Base-by-base conservation (phyloP, 2,329 filamentous ascomycete genomes). In the Chalaropsis thielavioides region DNA sequence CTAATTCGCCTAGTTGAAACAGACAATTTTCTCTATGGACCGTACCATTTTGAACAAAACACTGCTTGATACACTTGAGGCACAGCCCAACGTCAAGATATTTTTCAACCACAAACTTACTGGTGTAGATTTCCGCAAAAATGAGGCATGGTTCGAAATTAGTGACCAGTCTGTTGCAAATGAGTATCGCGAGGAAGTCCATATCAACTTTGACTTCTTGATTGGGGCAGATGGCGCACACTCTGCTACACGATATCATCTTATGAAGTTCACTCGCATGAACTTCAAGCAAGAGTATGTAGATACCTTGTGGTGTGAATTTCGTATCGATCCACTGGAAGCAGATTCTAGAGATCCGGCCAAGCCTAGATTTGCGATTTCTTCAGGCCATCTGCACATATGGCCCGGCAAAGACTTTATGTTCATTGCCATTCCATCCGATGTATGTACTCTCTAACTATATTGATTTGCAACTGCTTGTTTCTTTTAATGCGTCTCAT, bases 261-360 rank as follows among this genome's bases (percentile, higher is more conserved):
- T 99, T 76, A 99, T 99, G 92, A 97, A 97, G 76, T 96, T 84
- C 71, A 83, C 87, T 0, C 85, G 88, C 11, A 90, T 97, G 83
- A 85, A 94, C 75, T 99, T 96, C 72, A 81, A 88, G 70, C 94
- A 99, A 73, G 85, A 90, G 71, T 99, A 99, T 74, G 94, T 99
- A 72, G 92, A 97, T 74, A 94, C 92, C 0, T 77, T 97, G 4
- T 99, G 94, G 94, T 97, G 92, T 74, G 94, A 99, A 72, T 97
- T 99, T 72, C 85, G 85, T 61, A 90, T 99, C 68, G 78, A 82
- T 22, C 80, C 87, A 0, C 73, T 72, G 35, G 68, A 74, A 0
- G 68, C 68, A 10, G 63, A 69, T 7, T 58, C 68, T 13, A 68
- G 68, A 3, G 69, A 72, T 35, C 73, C 75, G 43, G 69, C 73